Evolutionary conservation across 371 early-diverging fungal species (phyloP).

Genomic region (Mortierella polycephala): DNA sequence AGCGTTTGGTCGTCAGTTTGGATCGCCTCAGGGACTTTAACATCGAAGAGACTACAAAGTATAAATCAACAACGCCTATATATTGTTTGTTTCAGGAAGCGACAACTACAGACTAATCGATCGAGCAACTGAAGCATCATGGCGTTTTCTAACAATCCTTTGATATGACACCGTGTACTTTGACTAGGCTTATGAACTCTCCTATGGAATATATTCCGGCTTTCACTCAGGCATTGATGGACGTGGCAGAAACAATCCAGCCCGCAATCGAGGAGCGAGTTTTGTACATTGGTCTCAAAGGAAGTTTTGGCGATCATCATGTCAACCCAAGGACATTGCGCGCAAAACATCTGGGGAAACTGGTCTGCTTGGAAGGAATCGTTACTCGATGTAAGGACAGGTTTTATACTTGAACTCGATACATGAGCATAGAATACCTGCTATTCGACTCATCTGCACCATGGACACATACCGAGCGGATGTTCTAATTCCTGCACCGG

Average conservation of each 20-base stretch:
- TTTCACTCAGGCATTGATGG: constrained; percentile 83
- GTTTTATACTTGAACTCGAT: not conserved
- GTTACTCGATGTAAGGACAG: constrained; percentile 90
- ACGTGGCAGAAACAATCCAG: constrained; percentile 61
- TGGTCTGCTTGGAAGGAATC: constrained; percentile 98
- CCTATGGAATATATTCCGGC: constrained; percentile 89
- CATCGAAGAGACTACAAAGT: constrained; percentile 74
- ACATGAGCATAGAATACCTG: too few species aligned
- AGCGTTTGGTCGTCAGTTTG: constrained; percentile 87
- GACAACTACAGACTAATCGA: not conserved
- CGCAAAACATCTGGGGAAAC: constrained; percentile 85
- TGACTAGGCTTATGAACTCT: constrained; percentile 70
- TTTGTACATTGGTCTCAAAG: constrained; percentile 86
- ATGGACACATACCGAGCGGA: too few species aligned
- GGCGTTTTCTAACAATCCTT: not conserved
- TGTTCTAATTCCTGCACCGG: too few species aligned
- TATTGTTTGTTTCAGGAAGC: constrained; percentile 14
- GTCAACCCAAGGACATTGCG: constrained; percentile 93
- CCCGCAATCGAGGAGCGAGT: constrained; percentile 56
- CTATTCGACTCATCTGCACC: too few species aligned
- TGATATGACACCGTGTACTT: constrained; percentile 1
- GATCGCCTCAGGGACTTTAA: constrained; percentile 88
- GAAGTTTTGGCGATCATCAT: constrained; percentile 93
- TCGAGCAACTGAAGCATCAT: not conserved
- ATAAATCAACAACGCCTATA: constrained; percentile 19